Base-by-base conservation (phyloP, 2,329 filamentous ascomycete genomes). In the Nannizziopsis barbatae region DNA sequence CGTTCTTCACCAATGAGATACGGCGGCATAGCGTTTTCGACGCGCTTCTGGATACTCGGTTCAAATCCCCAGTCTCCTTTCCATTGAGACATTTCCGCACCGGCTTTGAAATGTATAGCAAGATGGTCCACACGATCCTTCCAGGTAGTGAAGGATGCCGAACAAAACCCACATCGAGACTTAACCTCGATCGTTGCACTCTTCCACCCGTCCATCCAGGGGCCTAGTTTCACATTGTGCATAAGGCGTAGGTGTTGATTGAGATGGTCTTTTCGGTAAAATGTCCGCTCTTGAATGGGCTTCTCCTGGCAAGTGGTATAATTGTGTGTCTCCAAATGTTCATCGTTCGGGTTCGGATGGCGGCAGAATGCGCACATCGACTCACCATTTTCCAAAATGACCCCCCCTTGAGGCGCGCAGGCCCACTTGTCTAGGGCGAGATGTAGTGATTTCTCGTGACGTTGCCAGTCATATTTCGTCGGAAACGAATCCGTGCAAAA, bases 241-340 rank as follows among this genome's bases (percentile, higher is more conserved):
- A 80, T 77, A 46, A 80, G 63, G 32, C 76, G 70, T 30, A 80
- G 62, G 59, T 81, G 77, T 56, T 81, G 77, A 43, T 76, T 72
- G 10, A 81, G 67, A 56, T 81, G 77, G 56, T 81, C 77, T 60
- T 80, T 80, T 20, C 77, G 68, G 56, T 77, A 80, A 59, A 80
- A 81, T 0, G 75, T 80, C 32, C 78, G 70, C 49, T 79, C 75
- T 40, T 77, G 73, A 1, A 73, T 53, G 3, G 75, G 75, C 59
- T 81, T 81, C 53, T 80, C 76, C 54, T 77, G 74, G 56, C 79
- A 82, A 22, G 70, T 66, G 31, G 66, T 65, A 58, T 77, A 77
- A 53, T 80, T 78, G 64, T 82, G 79, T 6, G 66, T 69, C 54
- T 79, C 76, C 12, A 80, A 59, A 59, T 82, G 79, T 11, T 75